Evolutionary conservation across 768 basidiomycete species (phyloP).

Genomic region (Tricholomella constricta): DNA sequence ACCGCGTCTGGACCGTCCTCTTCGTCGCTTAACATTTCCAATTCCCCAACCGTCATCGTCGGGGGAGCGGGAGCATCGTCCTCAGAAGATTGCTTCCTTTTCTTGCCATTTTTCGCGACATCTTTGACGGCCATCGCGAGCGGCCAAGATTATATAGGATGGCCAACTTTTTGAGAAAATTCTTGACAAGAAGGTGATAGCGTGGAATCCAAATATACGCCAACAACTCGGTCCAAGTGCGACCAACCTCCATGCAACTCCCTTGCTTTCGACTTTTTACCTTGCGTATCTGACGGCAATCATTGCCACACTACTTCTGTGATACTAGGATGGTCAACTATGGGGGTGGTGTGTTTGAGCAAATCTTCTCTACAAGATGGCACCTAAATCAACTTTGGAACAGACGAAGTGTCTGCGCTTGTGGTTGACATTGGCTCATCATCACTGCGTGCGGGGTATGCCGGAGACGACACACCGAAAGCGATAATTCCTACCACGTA

Average conservation of each 20-base stretch:
- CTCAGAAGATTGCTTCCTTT: constrained; percentile 57
- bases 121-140: constrained; percentile 38
- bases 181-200: constrained; percentile 24
- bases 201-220: constrained; percentile 26
- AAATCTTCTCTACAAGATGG: too few relatives aligned
- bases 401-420: constrained; percentile 96
- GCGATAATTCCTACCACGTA: constrained; percentile 89
- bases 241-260: background rate
- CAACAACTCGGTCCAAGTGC: constrained; percentile 21
- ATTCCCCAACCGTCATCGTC: constrained; percentile 42
- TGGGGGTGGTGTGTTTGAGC: constrained; percentile 68
- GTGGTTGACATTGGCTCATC: constrained; percentile 94
- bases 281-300: background rate
- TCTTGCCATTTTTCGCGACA: constrained; percentile 42
- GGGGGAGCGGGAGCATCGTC: constrained; percentile 35
- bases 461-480: constrained; percentile 95
- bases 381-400: constrained; percentile 11
- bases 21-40: constrained; percentile 80
- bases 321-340: constrained; percentile 71
- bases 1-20: constrained; percentile 50
- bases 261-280: background rate
- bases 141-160: constrained; percentile 4
- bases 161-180: constrained; percentile 24
- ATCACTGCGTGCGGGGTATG: constrained; percentile 92
- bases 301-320: background rate